Evolutionary conservation across 2,329 filamentous ascomycete genomes (phyloP), one percentile per base, ranked within the genome.

Genomic region (Dothideomycetes sp.): DNA sequence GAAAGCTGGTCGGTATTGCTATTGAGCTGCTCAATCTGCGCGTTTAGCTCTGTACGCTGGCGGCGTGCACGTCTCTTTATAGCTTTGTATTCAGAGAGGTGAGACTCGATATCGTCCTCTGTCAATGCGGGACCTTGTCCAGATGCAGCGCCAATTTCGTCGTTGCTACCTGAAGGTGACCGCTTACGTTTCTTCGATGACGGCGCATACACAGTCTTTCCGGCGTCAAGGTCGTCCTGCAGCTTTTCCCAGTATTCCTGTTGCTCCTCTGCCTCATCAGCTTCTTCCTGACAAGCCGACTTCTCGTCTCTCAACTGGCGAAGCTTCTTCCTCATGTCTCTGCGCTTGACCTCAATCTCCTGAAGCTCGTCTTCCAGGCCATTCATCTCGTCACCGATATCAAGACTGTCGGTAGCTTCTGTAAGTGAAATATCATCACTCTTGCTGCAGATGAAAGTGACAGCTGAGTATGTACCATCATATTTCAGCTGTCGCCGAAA

Each of bases 381-480:
- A 10, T 49, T 43, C 2, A 61, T 50, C 31, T 56, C 42, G 10
- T 57, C 55, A 7, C 60, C 54, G 2, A 66, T 50, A 3, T 52
- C 49, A 27, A 68, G 53, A 19, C 54, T 58, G 3, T 62, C 55
- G 3, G 56, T 51, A 4, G 64, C 65, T 40, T 73, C 66, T 0
- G 55, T 62, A 3, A 68, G 54, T 5, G 61, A 68, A 7, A 80
- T 75, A 32, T 79, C 73, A 49, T 81, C 77, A 0, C 73, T 76
- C 50, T 79, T 80, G 12, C 66, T 70, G 49, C 75, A 79, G 11
- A 81, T 72, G 43, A 80, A 79, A 0, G 72, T 77, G 3, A 79
- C 61, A 2, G 59, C 62, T 5, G 59, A 65, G 39, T 73, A 73
- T 0, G 60, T 65, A 2, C 72, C 70, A 42, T 80, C 76, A 48